Conservation (phyloP, 768 basidiomycete species). For the Lentinula sp. region DNA sequence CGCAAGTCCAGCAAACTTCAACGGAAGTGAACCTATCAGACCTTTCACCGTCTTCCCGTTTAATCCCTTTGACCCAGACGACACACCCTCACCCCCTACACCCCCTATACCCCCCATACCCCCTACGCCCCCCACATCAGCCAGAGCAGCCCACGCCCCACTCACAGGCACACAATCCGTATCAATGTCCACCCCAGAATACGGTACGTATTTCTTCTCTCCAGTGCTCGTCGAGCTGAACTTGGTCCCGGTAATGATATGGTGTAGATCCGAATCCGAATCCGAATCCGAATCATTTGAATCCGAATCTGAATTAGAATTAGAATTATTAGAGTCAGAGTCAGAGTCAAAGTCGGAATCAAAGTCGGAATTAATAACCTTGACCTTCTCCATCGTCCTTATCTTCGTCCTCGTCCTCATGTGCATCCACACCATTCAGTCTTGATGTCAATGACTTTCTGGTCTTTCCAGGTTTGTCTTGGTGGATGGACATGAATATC, state of each 20-base stretch:
- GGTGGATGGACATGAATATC: conserved; percentile 83
- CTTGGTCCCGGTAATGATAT: not conserved
- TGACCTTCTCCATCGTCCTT: conserved; percentile 15
- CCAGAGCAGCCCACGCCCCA: conserved; percentile 74
- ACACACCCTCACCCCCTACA: conserved; percentile 9
- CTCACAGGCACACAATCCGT: conserved; percentile 57
- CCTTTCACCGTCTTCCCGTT: conserved; percentile 36
- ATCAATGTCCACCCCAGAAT: conserved; percentile 50
- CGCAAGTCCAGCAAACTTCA: conserved; percentile 71
- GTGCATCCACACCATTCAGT: not conserved
- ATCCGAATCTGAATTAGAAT: no score
- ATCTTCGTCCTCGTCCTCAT: conserved; percentile 16
- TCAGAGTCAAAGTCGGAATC: no score
- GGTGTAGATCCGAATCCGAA: conserved; percentile 15
- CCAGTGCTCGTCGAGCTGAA: not conserved
- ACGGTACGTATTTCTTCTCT: not conserved
- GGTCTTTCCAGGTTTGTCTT: conserved; percentile 36
- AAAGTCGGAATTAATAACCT: no score
- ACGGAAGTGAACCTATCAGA: conserved; percentile 53
- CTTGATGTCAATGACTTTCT: not conserved
- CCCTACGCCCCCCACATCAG: conserved; percentile 24
- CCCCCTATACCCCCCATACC: no score
- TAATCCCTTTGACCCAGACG: no score
- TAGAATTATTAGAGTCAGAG: no score
- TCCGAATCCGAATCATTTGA: conserved; percentile 10